Base-by-base conservation (phyloP, 257 asterid genomes). In the Scutellaria baicalensis region DNA sequence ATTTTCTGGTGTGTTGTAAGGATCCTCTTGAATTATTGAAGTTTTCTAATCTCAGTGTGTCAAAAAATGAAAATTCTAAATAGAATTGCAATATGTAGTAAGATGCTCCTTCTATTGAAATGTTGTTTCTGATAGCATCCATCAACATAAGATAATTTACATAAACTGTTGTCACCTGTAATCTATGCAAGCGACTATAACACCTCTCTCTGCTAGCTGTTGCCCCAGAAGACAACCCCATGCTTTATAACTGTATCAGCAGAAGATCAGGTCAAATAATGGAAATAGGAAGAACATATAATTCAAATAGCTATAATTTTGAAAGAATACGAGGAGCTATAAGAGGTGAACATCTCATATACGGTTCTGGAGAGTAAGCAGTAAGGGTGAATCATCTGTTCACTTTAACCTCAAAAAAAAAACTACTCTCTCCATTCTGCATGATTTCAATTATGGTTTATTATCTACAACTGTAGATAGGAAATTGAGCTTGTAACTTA, bases 161-260 rank as follows among this genome's bases (percentile, higher is more conserved):
- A 11, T 10, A 73, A 47, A 61, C 43, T 52, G 38, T 44, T 27
- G 42, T 55, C 57, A 93, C 96, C 99, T 91, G 89, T 93, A 93
- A 79, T 93, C 99, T 78, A 93, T 86, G 84, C 99, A 93, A 77
- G 96, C 99, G 68, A 93, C 99, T 21, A 93, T 91, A 65, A 91
- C 49, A 66, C 83, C 99, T 76, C 99, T 87, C 66, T 91, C 99
- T 58, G 97, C 82, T 75, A 93, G 75, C 70, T 89, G 99, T 45
- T 76, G 83, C 45, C 97, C 99, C 38, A 93, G 81, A 78, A 93
- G 95, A 72, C 96, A 87, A 75, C 99, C 99, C 99, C 99, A 93
- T 33, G 99, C 99, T 87, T 93, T 93, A 81, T 93, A 93, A 33
- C 99, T 93, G 92, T 57, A 79, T 43, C 27, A 67, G 42, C 40